phyloP scores from a whole-genome alignment of 192 early-diverging fungal genomes.

The Thoreauomyces humboldtii region DNA sequence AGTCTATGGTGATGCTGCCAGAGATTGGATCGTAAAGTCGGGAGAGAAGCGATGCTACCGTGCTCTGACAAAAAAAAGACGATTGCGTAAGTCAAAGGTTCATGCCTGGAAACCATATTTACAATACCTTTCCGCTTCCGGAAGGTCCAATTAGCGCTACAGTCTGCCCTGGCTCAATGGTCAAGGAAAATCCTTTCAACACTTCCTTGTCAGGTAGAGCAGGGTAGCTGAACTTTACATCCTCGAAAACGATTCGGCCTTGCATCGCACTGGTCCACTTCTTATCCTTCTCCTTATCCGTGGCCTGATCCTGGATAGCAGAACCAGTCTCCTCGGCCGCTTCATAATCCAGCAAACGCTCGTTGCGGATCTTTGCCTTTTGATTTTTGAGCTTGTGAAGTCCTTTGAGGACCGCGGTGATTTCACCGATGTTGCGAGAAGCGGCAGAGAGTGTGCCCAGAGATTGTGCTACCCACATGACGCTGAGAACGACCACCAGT shows the following conservation, averaged over 20 bases:
- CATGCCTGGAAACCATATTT: no score
- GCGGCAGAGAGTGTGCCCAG: not conserved
- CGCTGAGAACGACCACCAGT: not conserved
- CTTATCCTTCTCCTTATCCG: not conserved
- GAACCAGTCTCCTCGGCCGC: no score
- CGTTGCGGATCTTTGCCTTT: not conserved
- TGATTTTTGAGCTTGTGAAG: not conserved
- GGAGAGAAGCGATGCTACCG: not conserved
- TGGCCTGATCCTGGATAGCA: no score
- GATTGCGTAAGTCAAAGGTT: no score
- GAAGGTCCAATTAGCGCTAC: slow-evolving; percentile 87
- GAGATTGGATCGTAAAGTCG: slow-evolving; percentile 68
- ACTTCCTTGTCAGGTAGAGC: slow-evolving; percentile 59
- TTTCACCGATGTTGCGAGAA: not conserved
- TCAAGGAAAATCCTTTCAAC: slow-evolving; percentile 53
- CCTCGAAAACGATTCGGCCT: slow-evolving; percentile 36
- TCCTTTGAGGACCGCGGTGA: not conserved
- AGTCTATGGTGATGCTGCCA: slow-evolving; percentile 42
- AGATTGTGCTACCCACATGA: not conserved
- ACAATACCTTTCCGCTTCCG: slow-evolving; percentile 81
- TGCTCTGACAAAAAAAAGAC: no score
- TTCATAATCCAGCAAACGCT: not conserved
- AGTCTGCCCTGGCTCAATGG: slow-evolving; percentile 71
- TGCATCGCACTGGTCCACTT: not conserved
- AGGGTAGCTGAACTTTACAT: slow-evolving; percentile 67